Base-by-base conservation (phyloP, 106 monocot genomes). In the Dendrobium officinale region DNA sequence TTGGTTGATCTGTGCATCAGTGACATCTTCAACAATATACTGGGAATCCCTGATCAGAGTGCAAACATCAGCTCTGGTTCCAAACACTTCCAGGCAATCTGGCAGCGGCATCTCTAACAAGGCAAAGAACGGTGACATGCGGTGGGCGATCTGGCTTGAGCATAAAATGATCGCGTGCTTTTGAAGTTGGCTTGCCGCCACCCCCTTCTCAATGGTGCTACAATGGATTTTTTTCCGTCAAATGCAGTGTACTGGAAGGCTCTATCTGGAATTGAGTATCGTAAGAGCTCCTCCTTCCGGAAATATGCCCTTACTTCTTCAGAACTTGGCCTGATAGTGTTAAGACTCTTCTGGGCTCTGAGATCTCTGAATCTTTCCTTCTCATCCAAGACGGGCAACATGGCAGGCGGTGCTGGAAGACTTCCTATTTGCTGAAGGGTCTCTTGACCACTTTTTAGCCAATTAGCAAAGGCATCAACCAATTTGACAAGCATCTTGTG, bases 381-480 rank as follows among this genome's bases (percentile, higher is more conserved):
- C 42, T 92, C 89, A 82, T 95, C 91, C 78, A 88, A 81, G 55
- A 82, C 77, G 5, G 86, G 85, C 24, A 81, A 79, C 84, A 82
- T 75, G 9, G 79, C 77, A 42, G 98, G 95, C 43, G 95, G 98
- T 70, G 91, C 81, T 40, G 98, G 98, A 79, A 99, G 91, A 78
- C 85, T 89, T 79, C 95, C 98, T 47, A 99, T 95, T 81, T 99
- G 91, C 73, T 91, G 91, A 73, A 99, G 95, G 31, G 88, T 95
- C 80, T 95, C 98, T 74, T 95, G 98, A 20, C 95, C 91, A 82
- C 81, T 86, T 81, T 99, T 99, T 24, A 95, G 79, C 98, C 98
- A 99, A 82, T 93, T 99, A 40, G 98, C 95, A 88, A 99, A 99
- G 51, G 98, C 86, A 86, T 99, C 98, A 76, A 99, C 98, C 80